phyloP scores from a whole-genome alignment of 1,139 yeast genomes.

The Suhomyces choctaworum region DNA sequence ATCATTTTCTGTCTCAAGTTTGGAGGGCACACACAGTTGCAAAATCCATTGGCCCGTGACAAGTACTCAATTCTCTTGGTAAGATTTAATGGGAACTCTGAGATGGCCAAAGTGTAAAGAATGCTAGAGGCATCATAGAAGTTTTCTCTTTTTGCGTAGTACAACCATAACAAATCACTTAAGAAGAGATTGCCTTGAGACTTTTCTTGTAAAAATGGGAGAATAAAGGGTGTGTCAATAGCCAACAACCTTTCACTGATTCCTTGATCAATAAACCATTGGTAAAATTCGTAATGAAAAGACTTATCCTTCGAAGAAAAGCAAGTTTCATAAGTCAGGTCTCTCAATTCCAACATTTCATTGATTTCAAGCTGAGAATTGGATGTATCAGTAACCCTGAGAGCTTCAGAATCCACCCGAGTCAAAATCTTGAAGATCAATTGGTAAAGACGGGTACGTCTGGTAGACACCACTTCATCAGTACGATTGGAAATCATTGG shows the following conservation, averaged over 20 bases:
- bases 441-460: slow-evolving; percentile 49
- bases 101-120: slow-evolving; percentile 68
- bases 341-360: slow-evolving; percentile 62
- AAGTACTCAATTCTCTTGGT: slow-evolving; percentile 81
- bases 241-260: slow-evolving; percentile 75
- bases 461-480: slow-evolving; percentile 35
- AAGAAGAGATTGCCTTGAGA: slow-evolving; percentile 66
- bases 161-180: slow-evolving; percentile 85
- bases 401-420: slow-evolving; percentile 67
- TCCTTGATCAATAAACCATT: slow-evolving; percentile 85
- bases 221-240: slow-evolving; percentile 76
- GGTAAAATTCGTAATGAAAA: slow-evolving; percentile 89
- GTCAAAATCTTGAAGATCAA: slow-evolving; percentile 73
- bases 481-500: slow-evolving; percentile 4
- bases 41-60: slow-evolving; percentile 91
- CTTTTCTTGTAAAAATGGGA: slow-evolving; percentile 75
- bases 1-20: slow-evolving; percentile 74
- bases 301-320: slow-evolving; percentile 72
- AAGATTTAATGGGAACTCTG: slow-evolving; percentile 69
- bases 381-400: slow-evolving; percentile 48
- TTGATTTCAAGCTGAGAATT: slow-evolving; percentile 48
- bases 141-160: slow-evolving; percentile 79
- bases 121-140: slow-evolving; percentile 83
- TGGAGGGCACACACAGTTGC: slow-evolving; percentile 83
- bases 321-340: slow-evolving; percentile 72